A percentile compares a stretch with the other conserved stretches of the same genome.
phyloP scores from a whole-genome alignment of 768 basidiomycete species.

The Tulasnella sp. region DNA sequence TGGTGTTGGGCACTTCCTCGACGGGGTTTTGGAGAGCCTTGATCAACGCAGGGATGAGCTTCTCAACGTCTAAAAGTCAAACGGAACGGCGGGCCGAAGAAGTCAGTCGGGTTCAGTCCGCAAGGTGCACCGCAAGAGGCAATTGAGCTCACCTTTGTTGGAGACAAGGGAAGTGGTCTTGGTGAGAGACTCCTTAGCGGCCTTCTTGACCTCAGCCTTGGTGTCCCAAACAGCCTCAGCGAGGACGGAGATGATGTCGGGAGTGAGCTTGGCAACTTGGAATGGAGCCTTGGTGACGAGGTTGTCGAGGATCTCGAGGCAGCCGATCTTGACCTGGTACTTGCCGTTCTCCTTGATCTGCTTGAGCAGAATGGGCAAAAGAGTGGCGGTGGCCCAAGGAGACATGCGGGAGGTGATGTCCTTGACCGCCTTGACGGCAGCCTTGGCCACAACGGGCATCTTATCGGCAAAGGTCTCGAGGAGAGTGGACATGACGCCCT shows the following conservation, averaged over 20 bases:
- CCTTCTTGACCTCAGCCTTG: conserved; percentile 98
- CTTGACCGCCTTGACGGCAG: conserved; percentile 76
- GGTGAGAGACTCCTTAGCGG: conserved; percentile 86
- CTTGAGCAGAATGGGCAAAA: conserved; percentile 82
- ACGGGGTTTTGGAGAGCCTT: conserved; percentile 98
- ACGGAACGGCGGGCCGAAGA: conserved; percentile 19
- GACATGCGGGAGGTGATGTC: conserved; percentile 69
- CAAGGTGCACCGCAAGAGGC: conserved; percentile 25
- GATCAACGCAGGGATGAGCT: conserved; percentile 88
- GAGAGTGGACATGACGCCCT: conserved; percentile 73
- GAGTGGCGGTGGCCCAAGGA: conserved; percentile 75
- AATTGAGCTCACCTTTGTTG: conserved; percentile 91
- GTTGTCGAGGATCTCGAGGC: conserved; percentile 73
- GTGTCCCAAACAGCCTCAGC: conserved; percentile 97
- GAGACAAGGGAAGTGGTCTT: conserved; percentile 91
- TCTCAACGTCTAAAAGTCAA: conserved; percentile 39
- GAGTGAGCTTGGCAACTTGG: conserved; percentile 84
- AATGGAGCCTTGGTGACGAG: conserved; percentile 72
- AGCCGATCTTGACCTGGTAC: conserved; percentile 94
- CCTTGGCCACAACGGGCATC: conserved; percentile 76
- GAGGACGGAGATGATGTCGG: conserved; percentile 90
- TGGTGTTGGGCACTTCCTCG: conserved; percentile 95
- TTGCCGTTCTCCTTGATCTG: conserved; percentile 94
- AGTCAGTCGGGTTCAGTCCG: background rate
- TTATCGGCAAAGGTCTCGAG: conserved; percentile 94